phyloP scores from a whole-genome alignment of 352 stramenopile genomes.

The Pythium scleroteichum region DNA sequence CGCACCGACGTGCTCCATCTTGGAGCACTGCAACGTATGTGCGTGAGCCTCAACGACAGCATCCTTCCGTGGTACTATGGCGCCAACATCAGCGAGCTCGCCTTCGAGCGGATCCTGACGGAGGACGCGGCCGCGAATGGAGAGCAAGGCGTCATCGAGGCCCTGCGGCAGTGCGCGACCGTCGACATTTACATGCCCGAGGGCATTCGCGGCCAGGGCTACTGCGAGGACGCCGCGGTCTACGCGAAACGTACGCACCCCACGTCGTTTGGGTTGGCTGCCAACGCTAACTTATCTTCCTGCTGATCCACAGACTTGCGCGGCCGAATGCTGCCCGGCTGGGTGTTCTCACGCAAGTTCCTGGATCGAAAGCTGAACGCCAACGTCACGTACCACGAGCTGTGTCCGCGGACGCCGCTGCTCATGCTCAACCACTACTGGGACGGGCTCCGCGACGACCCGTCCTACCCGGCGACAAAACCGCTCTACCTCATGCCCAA shows the following conservation, averaged over 20 bases:
- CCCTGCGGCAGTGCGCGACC: constrained; percentile 49
- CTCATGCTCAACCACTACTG: constrained; percentile 42
- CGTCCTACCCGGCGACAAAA: constrained; percentile 23
- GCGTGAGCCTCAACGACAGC: constrained; percentile 38
- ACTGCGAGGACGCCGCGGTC: constrained; percentile 63
- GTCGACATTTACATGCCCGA: constrained; percentile 59
- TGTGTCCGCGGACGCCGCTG: constrained; percentile 32
- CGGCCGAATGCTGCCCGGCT: constrained; percentile 29
- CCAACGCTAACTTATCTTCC: neutral
- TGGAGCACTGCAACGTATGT: constrained; percentile 47
- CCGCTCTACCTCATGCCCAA: constrained; percentile 29
- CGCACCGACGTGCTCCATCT: constrained; percentile 41
- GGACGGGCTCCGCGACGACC: constrained; percentile 14
- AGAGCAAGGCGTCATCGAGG: constrained; percentile 39
- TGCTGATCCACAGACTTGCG: constrained; percentile 7
- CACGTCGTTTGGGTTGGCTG: no score
- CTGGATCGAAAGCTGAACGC: constrained; percentile 9
- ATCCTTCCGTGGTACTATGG: constrained; percentile 49
- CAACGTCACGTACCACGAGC: constrained; percentile 33
- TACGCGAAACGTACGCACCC: constrained; percentile 50
- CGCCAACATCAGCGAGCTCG: neutral
- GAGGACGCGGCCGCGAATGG: constrained; percentile 12
- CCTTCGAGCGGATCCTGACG: constrained; percentile 30
- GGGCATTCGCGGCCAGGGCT: constrained; percentile 43
- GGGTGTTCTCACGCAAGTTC: constrained; percentile 28